phyloP scores from a whole-genome alignment of 495 filamentous ascomycete genomes.

The Podospora pseudoanserina region DNA sequence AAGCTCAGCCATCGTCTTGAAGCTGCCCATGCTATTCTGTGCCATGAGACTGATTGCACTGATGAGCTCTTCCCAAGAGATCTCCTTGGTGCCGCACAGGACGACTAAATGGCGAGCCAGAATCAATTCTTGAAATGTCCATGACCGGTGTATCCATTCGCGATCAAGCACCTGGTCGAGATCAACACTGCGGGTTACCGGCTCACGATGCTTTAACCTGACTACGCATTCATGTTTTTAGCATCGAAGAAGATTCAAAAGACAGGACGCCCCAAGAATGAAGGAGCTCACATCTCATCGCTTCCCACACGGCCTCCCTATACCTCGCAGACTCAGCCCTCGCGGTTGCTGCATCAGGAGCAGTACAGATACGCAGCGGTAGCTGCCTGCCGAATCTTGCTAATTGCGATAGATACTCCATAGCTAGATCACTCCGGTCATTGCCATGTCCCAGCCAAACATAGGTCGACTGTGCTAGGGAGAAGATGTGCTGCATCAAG shows the following conservation, averaged over 20 bases:
- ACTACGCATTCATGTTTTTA: not conserved
- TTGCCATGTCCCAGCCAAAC: conserved; percentile 33
- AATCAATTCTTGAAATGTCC: conserved; percentile 26
- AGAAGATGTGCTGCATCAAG: conserved; percentile 37
- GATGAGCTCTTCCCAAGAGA: conserved; percentile 13
- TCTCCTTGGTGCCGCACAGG: conserved; percentile 11
- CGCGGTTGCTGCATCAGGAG: not conserved
- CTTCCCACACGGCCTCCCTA: not conserved
- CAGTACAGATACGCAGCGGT: not conserved
- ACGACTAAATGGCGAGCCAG: conserved; percentile 13
- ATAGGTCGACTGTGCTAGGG: conserved; percentile 23
- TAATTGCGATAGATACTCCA: not conserved
- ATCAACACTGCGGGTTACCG: not conserved
- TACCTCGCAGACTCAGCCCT: not conserved
- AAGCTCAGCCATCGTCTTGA: not conserved
- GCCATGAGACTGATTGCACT: conserved; percentile 4
- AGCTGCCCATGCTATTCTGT: not conserved
- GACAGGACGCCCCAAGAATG: not conserved
- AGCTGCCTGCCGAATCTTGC: conserved; percentile 5
- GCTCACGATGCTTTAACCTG: not conserved
- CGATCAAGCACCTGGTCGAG: conserved; percentile 13
- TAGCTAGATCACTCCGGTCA: conserved; percentile 5
- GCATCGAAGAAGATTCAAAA: not conserved
- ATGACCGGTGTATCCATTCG: conserved; percentile 18
- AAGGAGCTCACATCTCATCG: conserved; percentile 1